Evolutionary conservation across 2,329 filamentous ascomycete genomes (phyloP), one percentile per base, ranked within the genome.

Genomic region (Teratosphaeria nubilosa): DNA sequence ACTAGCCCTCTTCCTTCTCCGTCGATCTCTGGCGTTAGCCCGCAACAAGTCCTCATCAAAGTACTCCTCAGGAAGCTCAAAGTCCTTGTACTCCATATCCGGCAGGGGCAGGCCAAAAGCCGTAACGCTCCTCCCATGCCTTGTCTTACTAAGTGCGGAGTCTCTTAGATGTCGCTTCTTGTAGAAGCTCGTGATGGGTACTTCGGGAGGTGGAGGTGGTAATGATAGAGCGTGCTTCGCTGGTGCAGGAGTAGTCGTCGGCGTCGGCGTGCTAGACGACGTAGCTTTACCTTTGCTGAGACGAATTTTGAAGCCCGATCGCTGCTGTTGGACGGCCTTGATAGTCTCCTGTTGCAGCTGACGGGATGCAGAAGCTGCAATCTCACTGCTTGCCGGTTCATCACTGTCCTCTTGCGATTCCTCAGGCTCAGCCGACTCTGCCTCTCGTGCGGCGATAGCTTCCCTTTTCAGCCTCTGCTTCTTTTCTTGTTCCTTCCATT

Each of bases 401-500:
- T 70, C 72, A 51, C 70, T 69, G 30, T 74, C 67, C n/a, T 72
- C 72, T 22, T 48, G 41, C n/a, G 41, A 48, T 54, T 67, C 72
- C 54, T 68, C 68, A 6, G 72, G 74, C 32, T 72, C 74, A 16
- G 77, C 76, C 16, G 77, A 76, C n/a, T 72, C 75, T 20, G 78
- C 75, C 14, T 80, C 79, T 50, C 78, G 75, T 25, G 73, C 74
- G 51, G 72, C 73, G 56, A 80, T 71, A 2, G 79, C 81, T 60
- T 92, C 90, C 67, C 86, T 89, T 67, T 90, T 87, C 2, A 84
- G 75, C 73, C 90, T 90, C 60, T 89, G 79, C 51, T 87, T 83
- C 76, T 91, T 95, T 73, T 99, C 94, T 70, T 95, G 90, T 61
- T 91, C 82, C 62, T 86, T 91, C 91, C 91, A 97, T 57, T 83